phyloP scores from a whole-genome alignment of 148 eudicot genomes.

The Silene conica region DNA sequence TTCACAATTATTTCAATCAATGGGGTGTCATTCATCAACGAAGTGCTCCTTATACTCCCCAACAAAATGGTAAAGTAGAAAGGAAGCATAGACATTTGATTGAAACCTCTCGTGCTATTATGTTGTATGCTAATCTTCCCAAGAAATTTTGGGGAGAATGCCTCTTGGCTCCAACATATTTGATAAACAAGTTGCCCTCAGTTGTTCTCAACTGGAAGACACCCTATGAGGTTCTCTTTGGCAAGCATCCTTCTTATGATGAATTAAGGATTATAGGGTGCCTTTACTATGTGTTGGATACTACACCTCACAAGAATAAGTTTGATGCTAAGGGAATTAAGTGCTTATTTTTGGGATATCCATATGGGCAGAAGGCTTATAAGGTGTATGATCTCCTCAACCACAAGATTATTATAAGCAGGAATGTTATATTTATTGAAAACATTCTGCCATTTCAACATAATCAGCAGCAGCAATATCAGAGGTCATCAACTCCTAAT shows the following conservation, averaged over 20 bases:
- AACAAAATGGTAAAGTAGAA: neutral
- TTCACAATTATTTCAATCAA: neutral
- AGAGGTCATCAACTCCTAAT: no score
- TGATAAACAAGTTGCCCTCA: neutral
- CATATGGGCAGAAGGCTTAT: neutral
- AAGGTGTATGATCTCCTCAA: neutral
- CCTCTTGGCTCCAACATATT: neutral
- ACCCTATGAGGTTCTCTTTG: neutral
- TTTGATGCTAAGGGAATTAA: neutral
- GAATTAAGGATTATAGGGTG: neutral
- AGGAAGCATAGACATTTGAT: neutral
- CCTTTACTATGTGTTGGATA: neutral
- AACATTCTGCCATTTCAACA: neutral
- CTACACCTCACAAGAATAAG: neutral
- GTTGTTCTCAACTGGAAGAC: neutral
- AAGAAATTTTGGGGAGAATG: slow-evolving; percentile 5
- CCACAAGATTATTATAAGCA: neutral
- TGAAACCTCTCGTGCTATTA: neutral
- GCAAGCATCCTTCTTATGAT: neutral
- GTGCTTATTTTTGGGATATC: neutral
- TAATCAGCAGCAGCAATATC: no score
- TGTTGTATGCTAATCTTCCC: neutral
- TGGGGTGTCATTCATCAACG: neutral
- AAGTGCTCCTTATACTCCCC: neutral
- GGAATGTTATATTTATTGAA: neutral